Conservation (phyloP, 768 basidiomycete species). For the Xanthoconium purpureum region DNA sequence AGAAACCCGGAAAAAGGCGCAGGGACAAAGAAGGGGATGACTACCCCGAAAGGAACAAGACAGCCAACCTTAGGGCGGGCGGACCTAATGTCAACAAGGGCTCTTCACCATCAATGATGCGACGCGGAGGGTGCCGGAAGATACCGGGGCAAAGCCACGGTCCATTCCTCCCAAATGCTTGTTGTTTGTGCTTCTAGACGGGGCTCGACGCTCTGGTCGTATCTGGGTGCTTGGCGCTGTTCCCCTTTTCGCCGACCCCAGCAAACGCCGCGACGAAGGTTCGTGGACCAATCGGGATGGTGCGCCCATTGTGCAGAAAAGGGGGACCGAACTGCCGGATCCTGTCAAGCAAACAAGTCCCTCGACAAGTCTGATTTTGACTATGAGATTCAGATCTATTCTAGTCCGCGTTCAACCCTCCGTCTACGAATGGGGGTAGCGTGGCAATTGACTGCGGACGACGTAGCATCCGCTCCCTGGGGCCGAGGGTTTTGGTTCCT, state of each 20-base stretch:
- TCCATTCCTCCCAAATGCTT: not conserved
- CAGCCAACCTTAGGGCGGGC: not conserved
- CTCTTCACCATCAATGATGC: conserved; percentile 10
- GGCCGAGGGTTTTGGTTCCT: conserved; percentile 22
- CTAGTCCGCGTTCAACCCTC: conserved; percentile 4
- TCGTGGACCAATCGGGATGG: conserved; percentile 14
- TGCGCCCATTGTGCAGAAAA: not conserved
- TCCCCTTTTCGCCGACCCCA: conserved; percentile 6
- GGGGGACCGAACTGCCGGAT: conserved; percentile 1
- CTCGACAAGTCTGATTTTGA: conserved; percentile 28
- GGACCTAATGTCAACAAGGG: conserved; percentile 1
- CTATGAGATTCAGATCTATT: conserved; percentile 16
- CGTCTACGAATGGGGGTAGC: conserved; percentile 20
- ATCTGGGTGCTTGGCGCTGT: not conserved
- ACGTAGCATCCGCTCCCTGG: conserved; percentile 20
- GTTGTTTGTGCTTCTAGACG: conserved; percentile 4
- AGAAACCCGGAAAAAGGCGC: conserved; percentile 19
- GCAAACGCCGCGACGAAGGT: conserved; percentile 13
- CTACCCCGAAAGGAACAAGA: conserved; percentile 13
- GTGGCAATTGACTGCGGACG: conserved; percentile 24
- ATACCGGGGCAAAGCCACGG: conserved; percentile 15
- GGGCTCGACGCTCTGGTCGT: not conserved
- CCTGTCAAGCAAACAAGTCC: conserved; percentile 5
- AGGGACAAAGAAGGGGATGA: conserved; percentile 12
- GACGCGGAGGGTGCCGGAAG: conserved; percentile 16